phyloP scores from a whole-genome alignment of 2,329 filamentous ascomycete species.

The Colletotrichum liriopes region DNA sequence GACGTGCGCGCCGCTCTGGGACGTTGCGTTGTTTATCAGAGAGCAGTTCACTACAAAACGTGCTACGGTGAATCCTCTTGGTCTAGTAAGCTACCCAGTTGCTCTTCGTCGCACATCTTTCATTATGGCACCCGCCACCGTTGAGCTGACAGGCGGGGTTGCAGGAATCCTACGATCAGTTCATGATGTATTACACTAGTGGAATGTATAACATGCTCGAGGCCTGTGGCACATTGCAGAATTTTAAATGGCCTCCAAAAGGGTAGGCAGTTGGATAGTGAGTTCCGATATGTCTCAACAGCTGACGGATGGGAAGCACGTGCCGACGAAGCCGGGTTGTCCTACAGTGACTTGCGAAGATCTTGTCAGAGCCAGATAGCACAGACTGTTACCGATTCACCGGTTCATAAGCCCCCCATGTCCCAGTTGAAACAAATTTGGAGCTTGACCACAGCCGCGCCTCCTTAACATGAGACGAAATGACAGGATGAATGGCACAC shows the following conservation, averaged over 20 bases:
- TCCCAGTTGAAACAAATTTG: slow-evolving; percentile 27
- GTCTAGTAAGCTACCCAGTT: background rate
- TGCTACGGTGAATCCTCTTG: background rate
- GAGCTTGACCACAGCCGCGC: slow-evolving; percentile 15
- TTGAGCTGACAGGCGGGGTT: background rate
- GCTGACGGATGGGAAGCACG: background rate
- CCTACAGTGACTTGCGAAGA: background rate
- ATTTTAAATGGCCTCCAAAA: slow-evolving; percentile 2
- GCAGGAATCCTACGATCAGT: background rate
- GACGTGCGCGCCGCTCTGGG: background rate
- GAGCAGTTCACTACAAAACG: background rate
- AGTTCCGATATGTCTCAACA: background rate
- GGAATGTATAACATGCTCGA: slow-evolving; percentile 12
- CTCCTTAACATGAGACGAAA: slow-evolving; percentile 29
- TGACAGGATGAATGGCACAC: slow-evolving; percentile 26
- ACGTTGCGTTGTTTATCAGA: background rate
- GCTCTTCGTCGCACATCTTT: no score
- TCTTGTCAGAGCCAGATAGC: background rate
- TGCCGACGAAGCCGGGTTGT: background rate
- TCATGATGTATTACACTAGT: background rate
- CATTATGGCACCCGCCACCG: no score
- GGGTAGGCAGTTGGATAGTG: background rate
- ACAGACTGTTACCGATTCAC: background rate
- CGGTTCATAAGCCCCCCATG: background rate
- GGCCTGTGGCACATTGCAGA: background rate